These are phyloP conservation scores for Fusarium nodosum DNA, from an alignment of 2,329 filamentous ascomycete genomes.

Conservation along the genomic window DNA sequence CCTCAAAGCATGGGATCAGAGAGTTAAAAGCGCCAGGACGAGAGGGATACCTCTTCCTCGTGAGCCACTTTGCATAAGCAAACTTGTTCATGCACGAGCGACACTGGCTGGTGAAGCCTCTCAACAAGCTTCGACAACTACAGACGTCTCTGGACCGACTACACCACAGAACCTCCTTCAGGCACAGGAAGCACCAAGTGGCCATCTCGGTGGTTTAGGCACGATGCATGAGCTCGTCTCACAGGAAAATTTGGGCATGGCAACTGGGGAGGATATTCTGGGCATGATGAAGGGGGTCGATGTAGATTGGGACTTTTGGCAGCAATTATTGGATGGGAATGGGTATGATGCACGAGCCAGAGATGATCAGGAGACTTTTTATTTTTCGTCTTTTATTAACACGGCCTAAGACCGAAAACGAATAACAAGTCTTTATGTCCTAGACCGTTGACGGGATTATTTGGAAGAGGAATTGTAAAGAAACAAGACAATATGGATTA, in stretches of 20 bases:
- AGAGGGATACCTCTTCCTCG: background rate
- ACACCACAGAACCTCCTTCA: background rate
- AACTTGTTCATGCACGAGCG: background rate
- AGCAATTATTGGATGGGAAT: background rate
- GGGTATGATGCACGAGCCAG: background rate
- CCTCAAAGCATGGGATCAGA: background rate
- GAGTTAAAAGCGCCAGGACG: background rate
- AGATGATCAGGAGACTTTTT: background rate
- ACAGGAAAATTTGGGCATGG: background rate
- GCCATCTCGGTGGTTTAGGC: background rate
- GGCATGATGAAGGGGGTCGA: background rate
- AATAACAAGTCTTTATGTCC: rapidly evolving
- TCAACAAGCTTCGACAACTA: background rate
- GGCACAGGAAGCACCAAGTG: background rate
- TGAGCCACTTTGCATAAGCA: background rate
- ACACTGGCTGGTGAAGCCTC: background rate
- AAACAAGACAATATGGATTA: no score
- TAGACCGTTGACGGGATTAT: background rate
- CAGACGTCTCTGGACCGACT: background rate
- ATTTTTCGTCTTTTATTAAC: background rate
- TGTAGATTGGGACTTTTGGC: slow-evolving; percentile 15
- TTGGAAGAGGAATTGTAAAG: no score
- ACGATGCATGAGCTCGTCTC: background rate
- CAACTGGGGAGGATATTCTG: background rate
- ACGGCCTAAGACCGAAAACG: background rate